Conservation (phyloP, 2,329 filamentous ascomycete genomes). For the Calonectria pseudoturangicola region DNA sequence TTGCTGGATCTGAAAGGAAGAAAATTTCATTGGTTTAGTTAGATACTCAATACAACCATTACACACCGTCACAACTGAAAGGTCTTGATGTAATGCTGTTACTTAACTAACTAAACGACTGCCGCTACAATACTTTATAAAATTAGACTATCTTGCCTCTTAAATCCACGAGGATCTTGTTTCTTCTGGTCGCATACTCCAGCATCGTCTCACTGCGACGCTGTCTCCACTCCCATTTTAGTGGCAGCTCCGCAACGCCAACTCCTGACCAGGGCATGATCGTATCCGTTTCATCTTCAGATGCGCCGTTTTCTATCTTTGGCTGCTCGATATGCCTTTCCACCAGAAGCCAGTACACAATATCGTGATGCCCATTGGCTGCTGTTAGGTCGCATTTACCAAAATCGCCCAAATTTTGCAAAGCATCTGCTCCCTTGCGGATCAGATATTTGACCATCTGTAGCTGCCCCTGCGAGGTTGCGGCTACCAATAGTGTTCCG, state of each 20-base stretch:
- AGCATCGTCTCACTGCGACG: not conserved
- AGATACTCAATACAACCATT: no score
- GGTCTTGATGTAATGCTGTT: no score
- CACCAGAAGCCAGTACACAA: not conserved
- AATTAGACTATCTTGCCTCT: not conserved
- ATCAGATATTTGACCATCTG: not conserved
- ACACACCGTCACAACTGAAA: no score
- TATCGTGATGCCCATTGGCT: not conserved
- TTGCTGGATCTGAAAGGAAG: no score
- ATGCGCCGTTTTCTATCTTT: not conserved
- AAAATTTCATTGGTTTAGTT: no score
- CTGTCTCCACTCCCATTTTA: not conserved
- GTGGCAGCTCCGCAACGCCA: not conserved
- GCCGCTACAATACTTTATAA: not conserved
- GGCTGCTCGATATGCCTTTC: not conserved
- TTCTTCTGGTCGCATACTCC: not conserved
- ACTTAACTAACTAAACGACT: no score
- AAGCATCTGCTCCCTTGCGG: not conserved
- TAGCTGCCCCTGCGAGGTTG: not conserved
- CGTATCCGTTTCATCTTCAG: not conserved
- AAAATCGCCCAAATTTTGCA: not conserved
- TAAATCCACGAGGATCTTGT: not conserved
- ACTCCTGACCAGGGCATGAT: not conserved
- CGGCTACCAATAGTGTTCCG: constrained; percentile 15
- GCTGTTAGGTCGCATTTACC: not conserved